phyloP scores from a whole-genome alignment of 1,284 basidiomycete genomes.

The Ustilago shanxiensis region DNA sequence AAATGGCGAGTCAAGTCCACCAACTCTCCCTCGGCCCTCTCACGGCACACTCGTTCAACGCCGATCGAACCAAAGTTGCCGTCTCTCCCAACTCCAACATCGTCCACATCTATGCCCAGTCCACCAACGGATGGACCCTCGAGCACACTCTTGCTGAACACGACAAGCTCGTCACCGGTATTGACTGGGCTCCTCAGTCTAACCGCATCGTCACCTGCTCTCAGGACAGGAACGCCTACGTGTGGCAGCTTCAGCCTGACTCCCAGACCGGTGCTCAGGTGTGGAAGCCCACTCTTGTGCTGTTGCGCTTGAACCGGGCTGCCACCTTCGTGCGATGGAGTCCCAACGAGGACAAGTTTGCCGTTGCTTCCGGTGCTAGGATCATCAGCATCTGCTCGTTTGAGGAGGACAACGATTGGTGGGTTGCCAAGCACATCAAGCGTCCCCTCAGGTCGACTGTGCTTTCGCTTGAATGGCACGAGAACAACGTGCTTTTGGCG shows the following conservation, averaged over 20 bases:
- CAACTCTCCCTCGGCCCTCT: constrained; percentile 85
- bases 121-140: constrained; percentile 75
- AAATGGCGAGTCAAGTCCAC: constrained; percentile 67
- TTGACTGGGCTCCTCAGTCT: constrained; percentile 96
- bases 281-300: constrained; percentile 98
- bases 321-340: constrained; percentile 97
- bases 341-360: constrained; percentile 98
- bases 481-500: constrained; percentile 94
- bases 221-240: constrained; percentile 98
- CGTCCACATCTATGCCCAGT: constrained; percentile 79
- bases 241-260: constrained; percentile 88
- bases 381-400: constrained; percentile 69
- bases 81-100: constrained; percentile 92
- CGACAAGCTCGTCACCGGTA: constrained; percentile 97
- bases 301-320: constrained; percentile 93
- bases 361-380: constrained; percentile 91
- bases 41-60: constrained; percentile 91
- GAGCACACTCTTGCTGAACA: constrained; percentile 91
- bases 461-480: constrained; percentile 94
- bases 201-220: constrained; percentile 98
- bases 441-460: constrained; percentile 95
- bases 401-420: constrained; percentile 86
- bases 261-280: constrained; percentile 75
- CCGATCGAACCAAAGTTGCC: constrained; percentile 88
- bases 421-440: constrained; percentile 97